Evolutionary conservation across 176 grass and related monocot genomes (phyloP).

Genomic region (Cenchrus americanus): DNA sequence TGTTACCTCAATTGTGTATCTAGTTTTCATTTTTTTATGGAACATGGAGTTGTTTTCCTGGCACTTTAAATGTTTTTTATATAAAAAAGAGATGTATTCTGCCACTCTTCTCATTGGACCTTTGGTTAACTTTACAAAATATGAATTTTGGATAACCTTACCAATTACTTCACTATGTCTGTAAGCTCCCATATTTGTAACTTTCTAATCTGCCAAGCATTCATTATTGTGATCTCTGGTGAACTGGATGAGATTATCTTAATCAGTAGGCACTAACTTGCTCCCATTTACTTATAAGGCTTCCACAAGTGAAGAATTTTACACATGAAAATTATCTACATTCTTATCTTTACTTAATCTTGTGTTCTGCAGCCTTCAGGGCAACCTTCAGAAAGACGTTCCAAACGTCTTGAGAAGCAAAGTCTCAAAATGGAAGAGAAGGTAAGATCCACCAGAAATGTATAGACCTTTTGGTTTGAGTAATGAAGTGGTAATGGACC

Average conservation of each 20-base stretch:
- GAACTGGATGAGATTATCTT: conserved; percentile 7
- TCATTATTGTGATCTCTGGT: conserved; percentile 25
- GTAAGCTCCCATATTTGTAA: neutral
- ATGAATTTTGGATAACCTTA: conserved; percentile 15
- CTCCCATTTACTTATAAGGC: neutral
- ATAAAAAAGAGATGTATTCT: neutral
- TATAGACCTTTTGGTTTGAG: neutral
- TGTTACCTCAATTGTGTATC: conserved; percentile 21
- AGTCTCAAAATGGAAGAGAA: conserved; percentile 53
- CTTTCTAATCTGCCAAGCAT: neutral
- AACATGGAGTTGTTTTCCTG: conserved; percentile 8
- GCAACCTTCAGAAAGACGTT: conserved; percentile 52
- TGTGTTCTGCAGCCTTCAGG: conserved; percentile 32
- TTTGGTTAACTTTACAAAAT: conserved; percentile 30
- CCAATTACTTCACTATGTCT: neutral
- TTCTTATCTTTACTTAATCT: conserved; percentile 48
- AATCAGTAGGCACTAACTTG: neutral
- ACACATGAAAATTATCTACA: neutral
- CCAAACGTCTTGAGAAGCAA: conserved; percentile 58
- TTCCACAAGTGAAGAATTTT: conserved; percentile 30
- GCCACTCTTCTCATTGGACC: conserved; percentile 7
- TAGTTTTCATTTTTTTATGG: neutral
- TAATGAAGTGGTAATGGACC: neutral
- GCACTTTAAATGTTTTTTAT: neutral
- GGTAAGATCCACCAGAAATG: conserved; percentile 28